Evolutionary conservation across 495 filamentous ascomycete genomes (phyloP), one percentile per base, ranked within the genome.

Genomic region (Neurospora africana): DNA sequence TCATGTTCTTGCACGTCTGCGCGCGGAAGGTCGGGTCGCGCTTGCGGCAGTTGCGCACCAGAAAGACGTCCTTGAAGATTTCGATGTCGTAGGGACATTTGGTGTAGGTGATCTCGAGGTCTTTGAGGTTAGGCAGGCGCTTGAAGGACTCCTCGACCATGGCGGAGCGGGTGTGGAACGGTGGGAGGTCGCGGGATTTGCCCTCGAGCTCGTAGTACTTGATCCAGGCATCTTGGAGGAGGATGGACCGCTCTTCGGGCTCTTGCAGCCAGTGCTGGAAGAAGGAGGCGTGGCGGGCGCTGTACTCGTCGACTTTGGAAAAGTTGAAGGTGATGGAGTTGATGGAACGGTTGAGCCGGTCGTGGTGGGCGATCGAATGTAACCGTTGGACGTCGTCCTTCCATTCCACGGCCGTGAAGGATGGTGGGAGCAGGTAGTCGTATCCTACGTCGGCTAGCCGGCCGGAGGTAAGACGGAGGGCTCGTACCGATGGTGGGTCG

Each of bases 361-460:
- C 80, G 71, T 84, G 80, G 70, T 76, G 74, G 47, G 84, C 82
- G 70, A 86, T 84, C 58, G 75, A 77, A 70, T 82, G 79, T 61
- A 86, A 77, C 43, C 81, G 77, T 70, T 80, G 76, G 76, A 86
- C 79, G 74, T 86, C 84, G 73, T 85, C 79, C 65, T 79, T 78
- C 83, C 83, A 86, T 70, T 81, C 78, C 72, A 84, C 79, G 44
- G 80, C 80, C 44, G 77, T 82, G 75, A 85, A 85, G 58, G 77
- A 74, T 9, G 81, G 76, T 23, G 78, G 75, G 36, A 86, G 69
- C 71, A 85, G 70, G 72, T 79, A 84, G 21, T 85, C 82, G 74
- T 82, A 85, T 68, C 83, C 84, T 36, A 86, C 79, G 41, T 82
- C 79, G 69, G 83, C 84, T 47, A 81, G 76, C 37, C 76, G 79